Base-by-base conservation (phyloP, 306 rosid genomes). In the Canavalia gladiata region DNA sequence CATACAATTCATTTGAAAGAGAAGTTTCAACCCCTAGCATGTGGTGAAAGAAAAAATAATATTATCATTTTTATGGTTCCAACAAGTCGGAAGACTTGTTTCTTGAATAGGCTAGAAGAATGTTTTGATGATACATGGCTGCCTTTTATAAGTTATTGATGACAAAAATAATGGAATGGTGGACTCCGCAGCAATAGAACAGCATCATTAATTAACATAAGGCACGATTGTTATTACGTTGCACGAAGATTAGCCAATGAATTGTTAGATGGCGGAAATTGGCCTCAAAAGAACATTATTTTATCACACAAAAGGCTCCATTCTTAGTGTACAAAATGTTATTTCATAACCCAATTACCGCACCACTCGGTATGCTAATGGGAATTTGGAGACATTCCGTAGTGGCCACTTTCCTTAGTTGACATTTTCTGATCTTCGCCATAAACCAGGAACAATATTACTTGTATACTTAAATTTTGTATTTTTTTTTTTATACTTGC, bases 311-410 rank as follows among this genome's bases (percentile, higher is more conserved):
- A 39, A 62, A 62, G 7, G 9, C 49, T 45, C 49, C 34, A 4
- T 10, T 34, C 7, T 41, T 65, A 35, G 13, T 12, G 49, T 45
- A 8, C 37, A 45, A 5, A 50, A 54, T 60, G 41, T 37, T 37
- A 37, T 37, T 37, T 2, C 41, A 37, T 37, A 37, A 0, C 4
- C 35, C 51, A 6, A 43, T 79, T 37, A 54, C 88, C 88, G 85
- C 81, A 83, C 90, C 90, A 82, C 85, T 83, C 4, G 51, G 10
- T 9, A 31, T 78, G 72, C 31, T 30, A n/a, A 45, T 81, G 65
- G 83, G 45, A 52, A 30, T 64, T 55, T 34, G 29, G 47, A 18
- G 76, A 35, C 57, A 68, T 50, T 30, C 43, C 58, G 9, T 45
- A 45, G 49, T 45, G 49, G 49, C 49, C 49, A 45, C 49, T 45